Evolutionary conservation across 2,329 filamentous ascomycete species (phyloP), one percentile per base, ranked within the genome.

Genomic region (Talaromyces atroroseus): DNA sequence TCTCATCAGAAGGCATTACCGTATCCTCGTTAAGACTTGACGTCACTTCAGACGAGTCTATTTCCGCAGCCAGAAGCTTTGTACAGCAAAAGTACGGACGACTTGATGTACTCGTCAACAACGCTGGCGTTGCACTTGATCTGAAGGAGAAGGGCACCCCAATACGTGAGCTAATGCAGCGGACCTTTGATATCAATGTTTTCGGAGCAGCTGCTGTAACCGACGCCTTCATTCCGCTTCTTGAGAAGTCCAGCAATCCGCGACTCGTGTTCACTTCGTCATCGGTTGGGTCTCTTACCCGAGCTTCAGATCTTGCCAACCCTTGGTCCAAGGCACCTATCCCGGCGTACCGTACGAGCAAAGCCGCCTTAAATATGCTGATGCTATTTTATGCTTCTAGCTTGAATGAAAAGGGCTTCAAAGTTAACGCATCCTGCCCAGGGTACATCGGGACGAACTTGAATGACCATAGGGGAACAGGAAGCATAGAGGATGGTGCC

Each of bases 301-400:
- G 57, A 2, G 61, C 65, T 1, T 49, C 56, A 4, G 61, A 67
- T 34, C 36, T 58, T 3, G 42, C 55, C 18, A 58, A 58, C 12
- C 52, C 52, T 2, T 61, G 58, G 8, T 63, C 60, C 20, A 62
- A 49, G 1, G 29, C 62, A 16, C 60, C 49, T 0, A 62, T 60
- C 46, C 56, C 62, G 3, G 52, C 72, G 5, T 78, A 77, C 53
- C 67, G 65, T 3, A 74, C 75, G 56, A 74, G 70, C 49, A 78
- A 78, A 61, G 71, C 74, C 5, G 74, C 72, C 14, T 54, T 76
- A 66, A 76, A 78, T 50, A 74, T 76, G 68, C 61, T 78, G 57
- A 74, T 70, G 23, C 61, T 76, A 56, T 74, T 74, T 55, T 74
- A 77, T 62, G 69, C 70, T 20, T 66, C 67, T 26, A 68, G 71